Evolutionary conservation across 2,329 filamentous ascomycete genomes (phyloP).

Genomic region (Fusarium nisikadoi): DNA sequence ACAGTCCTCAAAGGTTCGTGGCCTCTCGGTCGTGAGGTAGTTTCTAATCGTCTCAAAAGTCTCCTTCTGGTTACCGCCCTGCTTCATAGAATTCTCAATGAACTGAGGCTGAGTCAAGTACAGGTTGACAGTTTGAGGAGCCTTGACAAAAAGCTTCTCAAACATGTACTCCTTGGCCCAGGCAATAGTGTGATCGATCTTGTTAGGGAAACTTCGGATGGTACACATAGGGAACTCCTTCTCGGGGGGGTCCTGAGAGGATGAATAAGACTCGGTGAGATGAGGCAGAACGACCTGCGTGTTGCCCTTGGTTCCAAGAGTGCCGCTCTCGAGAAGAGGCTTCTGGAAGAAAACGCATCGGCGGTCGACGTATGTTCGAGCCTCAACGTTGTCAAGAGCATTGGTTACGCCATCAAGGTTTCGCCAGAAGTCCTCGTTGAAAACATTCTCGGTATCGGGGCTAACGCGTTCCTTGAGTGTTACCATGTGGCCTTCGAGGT

Average conservation of each 20-base stretch:
- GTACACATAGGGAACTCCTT: conserved; percentile 99
- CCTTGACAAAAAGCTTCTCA: conserved; percentile 92
- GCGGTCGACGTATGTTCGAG: conserved; percentile 93
- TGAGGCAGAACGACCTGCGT: conserved; percentile 93
- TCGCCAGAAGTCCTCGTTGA: conserved; percentile 94
- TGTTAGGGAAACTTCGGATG: conserved; percentile 95
- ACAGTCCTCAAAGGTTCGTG: conserved; percentile 93
- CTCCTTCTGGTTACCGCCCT: conserved; percentile 93
- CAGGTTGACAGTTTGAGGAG: conserved; percentile 91
- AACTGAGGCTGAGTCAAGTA: conserved; percentile 94
- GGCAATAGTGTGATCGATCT: conserved; percentile 98
- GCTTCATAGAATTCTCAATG: conserved; percentile 85
- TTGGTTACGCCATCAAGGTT: conserved; percentile 92
- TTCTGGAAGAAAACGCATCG: conserved; percentile 99
- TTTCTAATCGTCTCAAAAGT: conserved; percentile 91
- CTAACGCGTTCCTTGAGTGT: conserved; percentile 91
- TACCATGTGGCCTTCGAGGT: conserved; percentile 85
- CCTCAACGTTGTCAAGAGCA: conserved; percentile 96
- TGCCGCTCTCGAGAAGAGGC: conserved; percentile 94
- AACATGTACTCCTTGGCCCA: conserved; percentile 95
- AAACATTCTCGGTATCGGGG: conserved; percentile 90
- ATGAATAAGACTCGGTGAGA: conserved; percentile 95
- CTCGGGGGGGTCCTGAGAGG: conserved; percentile 95
- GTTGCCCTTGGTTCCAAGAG: conserved; percentile 98
- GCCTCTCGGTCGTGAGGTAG: conserved; percentile 91